A percentile compares a stretch with the other conserved stretches of the same genome.
These are phyloP conservation scores for Wallacemonas sp. DNA, from an alignment of 208 protist genomes.

Conservation along the genomic window DNA sequence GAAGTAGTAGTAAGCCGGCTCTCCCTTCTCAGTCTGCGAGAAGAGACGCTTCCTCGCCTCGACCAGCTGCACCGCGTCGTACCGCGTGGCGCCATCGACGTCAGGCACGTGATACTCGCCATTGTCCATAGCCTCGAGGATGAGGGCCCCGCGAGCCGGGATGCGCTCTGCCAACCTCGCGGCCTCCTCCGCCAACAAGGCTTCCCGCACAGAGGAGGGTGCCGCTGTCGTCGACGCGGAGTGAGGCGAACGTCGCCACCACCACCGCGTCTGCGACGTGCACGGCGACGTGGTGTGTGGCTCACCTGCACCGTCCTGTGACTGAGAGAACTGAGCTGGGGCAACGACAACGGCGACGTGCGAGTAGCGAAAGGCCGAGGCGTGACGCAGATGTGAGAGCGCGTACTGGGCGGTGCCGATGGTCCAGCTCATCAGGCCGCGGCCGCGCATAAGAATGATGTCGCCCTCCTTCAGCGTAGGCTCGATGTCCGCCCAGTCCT, in stretches of 20 bases:
- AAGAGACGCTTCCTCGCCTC: slow-evolving; percentile 49
- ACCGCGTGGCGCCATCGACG: slow-evolving; percentile 40
- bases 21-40: slow-evolving; percentile 13
- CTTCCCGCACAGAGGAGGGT: slow-evolving; percentile 11
- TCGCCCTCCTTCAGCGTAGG: slow-evolving; percentile 75
- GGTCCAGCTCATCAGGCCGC: slow-evolving; percentile 43
- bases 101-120: slow-evolving; percentile 53
- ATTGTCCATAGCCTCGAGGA: slow-evolving; percentile 83
- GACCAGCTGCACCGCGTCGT: slow-evolving; percentile 63
- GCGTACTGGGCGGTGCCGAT: slow-evolving; percentile 59
- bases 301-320: not conserved
- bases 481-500: slow-evolving; percentile 69
- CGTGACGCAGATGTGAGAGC: slow-evolving; percentile 26
- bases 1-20: slow-evolving; percentile 60
- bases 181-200: slow-evolving; percentile 27
- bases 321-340: slow-evolving; percentile 41
- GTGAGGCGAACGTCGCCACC: slow-evolving; percentile 9
- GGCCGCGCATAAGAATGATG: slow-evolving; percentile 70
- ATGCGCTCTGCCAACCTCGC: slow-evolving; percentile 15
- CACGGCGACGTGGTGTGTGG: not conserved
- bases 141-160: slow-evolving; percentile 45
- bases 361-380: slow-evolving; percentile 68
- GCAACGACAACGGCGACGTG: slow-evolving; percentile 83
- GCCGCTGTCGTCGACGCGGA: slow-evolving; percentile 9
- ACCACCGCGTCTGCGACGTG: not conserved